These are phyloP conservation scores for Davidsoniella australis DNA, from an alignment of 2,329 filamentous ascomycete species.

Conservation along the genomic window DNA sequence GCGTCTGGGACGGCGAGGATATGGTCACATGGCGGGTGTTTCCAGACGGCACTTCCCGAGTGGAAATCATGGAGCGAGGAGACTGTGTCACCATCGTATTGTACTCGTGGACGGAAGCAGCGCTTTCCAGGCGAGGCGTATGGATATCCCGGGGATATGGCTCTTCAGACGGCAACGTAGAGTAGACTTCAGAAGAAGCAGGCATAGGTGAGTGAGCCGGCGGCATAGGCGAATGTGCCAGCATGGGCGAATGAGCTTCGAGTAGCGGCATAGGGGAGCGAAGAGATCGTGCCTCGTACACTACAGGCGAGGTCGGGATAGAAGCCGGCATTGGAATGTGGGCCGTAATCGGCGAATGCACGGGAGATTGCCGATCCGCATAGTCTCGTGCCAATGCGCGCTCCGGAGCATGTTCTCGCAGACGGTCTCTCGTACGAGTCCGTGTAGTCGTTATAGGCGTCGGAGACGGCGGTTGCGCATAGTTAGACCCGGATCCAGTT, in stretches of 20 bases:
- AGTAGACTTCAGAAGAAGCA: slow-evolving; percentile 4
- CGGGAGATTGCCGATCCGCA: background rate
- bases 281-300: background rate
- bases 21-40: slow-evolving; percentile 6
- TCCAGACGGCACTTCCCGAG: slow-evolving; percentile 4
- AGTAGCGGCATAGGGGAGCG: slow-evolving; percentile 5
- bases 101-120: slow-evolving; percentile 2
- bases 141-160: slow-evolving; percentile 2
- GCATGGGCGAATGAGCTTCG: background rate
- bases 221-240: slow-evolving; percentile 2
- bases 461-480: slow-evolving; percentile 5
- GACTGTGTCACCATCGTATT: background rate
- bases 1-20: slow-evolving; percentile 5
- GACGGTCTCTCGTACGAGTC: slow-evolving; percentile 8
- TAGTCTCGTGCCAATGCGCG: background rate
- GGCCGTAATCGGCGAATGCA: background rate
- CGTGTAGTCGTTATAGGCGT: slow-evolving; percentile 8
- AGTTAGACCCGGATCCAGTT: background rate
- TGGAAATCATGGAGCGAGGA: slow-evolving; percentile 1
- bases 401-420: slow-evolving; percentile 9
- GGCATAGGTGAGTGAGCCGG: slow-evolving; percentile 6
- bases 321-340: slow-evolving; percentile 4
- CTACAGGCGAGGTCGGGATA: background rate
- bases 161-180: slow-evolving; percentile 2
- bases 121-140: slow-evolving; percentile 8